These are phyloP conservation scores for Yarrowia yakushimensis DNA, from an alignment of 805 yeast genomes.

Conservation along the genomic window DNA sequence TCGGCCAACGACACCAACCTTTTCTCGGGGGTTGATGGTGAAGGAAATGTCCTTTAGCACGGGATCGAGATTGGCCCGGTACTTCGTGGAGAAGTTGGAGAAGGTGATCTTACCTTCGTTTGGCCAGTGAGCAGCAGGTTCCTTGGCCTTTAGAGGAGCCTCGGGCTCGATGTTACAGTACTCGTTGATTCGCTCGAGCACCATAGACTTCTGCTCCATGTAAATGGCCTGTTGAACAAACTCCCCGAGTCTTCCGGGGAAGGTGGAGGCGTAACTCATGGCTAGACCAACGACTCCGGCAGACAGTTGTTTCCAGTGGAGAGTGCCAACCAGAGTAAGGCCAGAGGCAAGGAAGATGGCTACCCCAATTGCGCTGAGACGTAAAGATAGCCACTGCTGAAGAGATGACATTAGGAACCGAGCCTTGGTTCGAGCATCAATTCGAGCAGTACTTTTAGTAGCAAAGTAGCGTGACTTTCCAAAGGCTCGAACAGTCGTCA, in stretches of 20 bases:
- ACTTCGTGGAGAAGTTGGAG: conserved; percentile 54
- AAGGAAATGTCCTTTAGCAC: conserved; percentile 58
- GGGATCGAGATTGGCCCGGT: conserved; percentile 61
- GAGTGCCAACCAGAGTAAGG: conserved; percentile 26
- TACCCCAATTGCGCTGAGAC: not conserved
- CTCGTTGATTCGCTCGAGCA: conserved; percentile 66
- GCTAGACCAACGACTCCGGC: conserved; percentile 63
- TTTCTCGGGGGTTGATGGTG: conserved; percentile 54
- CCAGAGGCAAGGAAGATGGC: conserved; percentile 29
- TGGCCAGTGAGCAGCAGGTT: conserved; percentile 44
- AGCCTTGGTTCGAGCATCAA: conserved; percentile 77
- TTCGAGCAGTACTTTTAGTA: conserved; percentile 42
- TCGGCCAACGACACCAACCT: conserved; percentile 82
- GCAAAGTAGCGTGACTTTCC: conserved; percentile 61
- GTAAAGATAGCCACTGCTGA: conserved; percentile 85
- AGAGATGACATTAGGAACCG: conserved; percentile 77
- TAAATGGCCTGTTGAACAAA: conserved; percentile 38
- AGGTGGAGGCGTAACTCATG: conserved; percentile 48
- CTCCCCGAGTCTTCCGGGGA: conserved; percentile 46
- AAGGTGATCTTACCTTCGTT: conserved; percentile 63
- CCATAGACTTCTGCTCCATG: conserved; percentile 43
- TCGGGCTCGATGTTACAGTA: conserved; percentile 59
- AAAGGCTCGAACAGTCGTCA: conserved; percentile 74
- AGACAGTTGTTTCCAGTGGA: conserved; percentile 26
- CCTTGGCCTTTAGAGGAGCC: conserved; percentile 38